Evolutionary conservation across 257 asterid genomes (phyloP).

Genomic region (Paraleonurus japonicus): DNA sequence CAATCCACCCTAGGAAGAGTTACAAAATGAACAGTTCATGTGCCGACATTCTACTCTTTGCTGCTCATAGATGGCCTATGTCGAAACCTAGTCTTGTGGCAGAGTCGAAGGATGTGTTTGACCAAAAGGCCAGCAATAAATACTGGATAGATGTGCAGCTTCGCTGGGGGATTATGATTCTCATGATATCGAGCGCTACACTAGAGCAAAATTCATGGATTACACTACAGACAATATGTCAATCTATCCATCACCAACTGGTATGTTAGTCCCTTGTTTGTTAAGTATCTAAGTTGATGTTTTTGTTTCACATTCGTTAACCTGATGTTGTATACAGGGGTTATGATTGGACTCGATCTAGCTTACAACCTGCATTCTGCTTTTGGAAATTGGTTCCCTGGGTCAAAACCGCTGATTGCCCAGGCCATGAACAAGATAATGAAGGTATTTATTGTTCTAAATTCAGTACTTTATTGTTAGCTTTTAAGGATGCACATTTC

Average conservation of each 20-base stretch:
- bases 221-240: slow-evolving; percentile 99
- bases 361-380: slow-evolving; percentile 98
- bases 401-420: slow-evolving; percentile 94
- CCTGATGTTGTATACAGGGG: slow-evolving; percentile 52
- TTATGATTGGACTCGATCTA: slow-evolving; percentile 96
- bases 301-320: background rate
- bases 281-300: background rate
- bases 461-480: background rate
- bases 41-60: slow-evolving; percentile 94
- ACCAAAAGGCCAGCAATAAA: slow-evolving; percentile 96
- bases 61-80: slow-evolving; percentile 99
- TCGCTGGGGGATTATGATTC: slow-evolving; percentile 99
- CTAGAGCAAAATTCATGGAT: slow-evolving; percentile 97
- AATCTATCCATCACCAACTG: slow-evolving; percentile 98
- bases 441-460: slow-evolving; percentile 56
- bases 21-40: slow-evolving; percentile 99
- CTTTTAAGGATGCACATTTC: background rate
- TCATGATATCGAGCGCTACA: slow-evolving; percentile 94
- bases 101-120: slow-evolving; percentile 97
- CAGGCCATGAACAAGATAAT: slow-evolving; percentile 99
- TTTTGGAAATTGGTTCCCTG: slow-evolving; percentile 99
- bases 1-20: slow-evolving; percentile 98
- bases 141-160: slow-evolving; percentile 99
- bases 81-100: slow-evolving; percentile 99
- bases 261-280: slow-evolving; percentile 36